A percentile compares a stretch with the other conserved stretches of the same genome.
phyloP scores from a whole-genome alignment of 2,329 filamentous ascomycete species.

The Aspergillus candidus region DNA sequence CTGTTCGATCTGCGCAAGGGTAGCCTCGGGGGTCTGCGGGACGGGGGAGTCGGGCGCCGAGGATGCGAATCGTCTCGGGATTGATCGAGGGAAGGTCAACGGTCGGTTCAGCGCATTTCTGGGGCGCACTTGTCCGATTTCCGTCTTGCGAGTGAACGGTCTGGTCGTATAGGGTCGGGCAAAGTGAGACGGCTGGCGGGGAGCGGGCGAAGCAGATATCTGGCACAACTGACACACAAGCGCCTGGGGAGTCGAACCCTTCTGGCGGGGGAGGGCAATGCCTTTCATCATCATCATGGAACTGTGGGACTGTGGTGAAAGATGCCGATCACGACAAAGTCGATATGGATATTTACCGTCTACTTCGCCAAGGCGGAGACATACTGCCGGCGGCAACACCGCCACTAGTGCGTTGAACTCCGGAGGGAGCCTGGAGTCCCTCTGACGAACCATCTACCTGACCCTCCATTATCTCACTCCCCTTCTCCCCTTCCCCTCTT shows the following conservation, averaged over 20 bases:
- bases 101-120: constrained; percentile 8
- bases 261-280: constrained; percentile 26
- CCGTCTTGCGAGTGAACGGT: constrained; percentile 6
- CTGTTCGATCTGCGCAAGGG: constrained; percentile 27
- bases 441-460: not conserved
- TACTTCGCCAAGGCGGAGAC: constrained; percentile 22
- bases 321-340: too few species aligned
- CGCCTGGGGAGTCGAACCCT: constrained; percentile 17
- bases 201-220: constrained; percentile 21
- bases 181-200: constrained; percentile 15
- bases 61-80: constrained; percentile 17
- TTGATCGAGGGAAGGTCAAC: constrained; percentile 1
- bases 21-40: constrained; percentile 13
- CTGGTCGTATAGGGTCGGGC: constrained; percentile 14
- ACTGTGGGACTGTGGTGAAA: not conserved
- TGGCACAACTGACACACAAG: constrained; percentile 37
- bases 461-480: constrained; percentile 14
- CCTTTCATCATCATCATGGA: constrained; percentile 29
- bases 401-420: constrained; percentile 4
- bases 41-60: constrained; percentile 4
- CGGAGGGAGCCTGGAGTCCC: too few species aligned
- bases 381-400: constrained; percentile 20
- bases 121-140: constrained; percentile 14
- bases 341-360: too few species aligned
- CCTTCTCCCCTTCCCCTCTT: constrained; percentile 21